A percentile compares a stretch with the other conserved stretches of the same genome.
These are phyloP conservation scores for Mrakia gelida DNA, from an alignment of 768 basidiomycete genomes.

Conservation along the genomic window DNA sequence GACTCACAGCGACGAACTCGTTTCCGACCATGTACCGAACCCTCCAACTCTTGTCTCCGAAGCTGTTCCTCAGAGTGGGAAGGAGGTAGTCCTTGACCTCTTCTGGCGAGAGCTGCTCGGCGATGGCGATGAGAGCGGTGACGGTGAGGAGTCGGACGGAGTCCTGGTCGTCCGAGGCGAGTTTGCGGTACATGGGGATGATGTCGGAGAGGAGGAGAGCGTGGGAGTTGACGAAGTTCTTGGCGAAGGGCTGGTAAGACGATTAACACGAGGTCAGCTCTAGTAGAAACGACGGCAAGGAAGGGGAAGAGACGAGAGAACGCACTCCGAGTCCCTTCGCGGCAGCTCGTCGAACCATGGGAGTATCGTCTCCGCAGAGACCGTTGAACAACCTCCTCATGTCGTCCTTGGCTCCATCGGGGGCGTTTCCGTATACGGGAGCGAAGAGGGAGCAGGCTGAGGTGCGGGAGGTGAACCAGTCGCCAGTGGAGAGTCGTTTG, in stretches of 20 bases:
- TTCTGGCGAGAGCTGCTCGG: constrained; percentile 72
- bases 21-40: constrained; percentile 98
- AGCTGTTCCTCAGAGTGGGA: constrained; percentile 78
- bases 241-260: constrained; percentile 62
- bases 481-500: constrained; percentile 80
- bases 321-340: constrained; percentile 93
- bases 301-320: constrained; percentile 34
- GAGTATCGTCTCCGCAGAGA: constrained; percentile 88
- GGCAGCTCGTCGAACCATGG: constrained; percentile 95
- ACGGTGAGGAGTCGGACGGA: constrained; percentile 93
- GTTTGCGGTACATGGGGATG: constrained; percentile 84
- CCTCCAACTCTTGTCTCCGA: constrained; percentile 95
- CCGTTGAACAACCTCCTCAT: constrained; percentile 76
- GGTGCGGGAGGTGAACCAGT: constrained; percentile 98
- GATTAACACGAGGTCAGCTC: neutral
- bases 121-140: constrained; percentile 89
- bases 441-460: constrained; percentile 92
- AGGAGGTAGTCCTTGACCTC: constrained; percentile 88
- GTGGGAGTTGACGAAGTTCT: constrained; percentile 62
- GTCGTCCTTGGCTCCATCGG: constrained; percentile 69
- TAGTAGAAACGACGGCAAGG: neutral
- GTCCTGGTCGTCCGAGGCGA: constrained; percentile 95
- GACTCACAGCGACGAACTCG: constrained; percentile 84
- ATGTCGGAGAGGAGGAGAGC: constrained; percentile 79
- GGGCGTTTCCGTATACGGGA: constrained; percentile 64